Conservation (phyloP, 768 basidiomycete species). For the Glaciozyma antarctica region DNA sequence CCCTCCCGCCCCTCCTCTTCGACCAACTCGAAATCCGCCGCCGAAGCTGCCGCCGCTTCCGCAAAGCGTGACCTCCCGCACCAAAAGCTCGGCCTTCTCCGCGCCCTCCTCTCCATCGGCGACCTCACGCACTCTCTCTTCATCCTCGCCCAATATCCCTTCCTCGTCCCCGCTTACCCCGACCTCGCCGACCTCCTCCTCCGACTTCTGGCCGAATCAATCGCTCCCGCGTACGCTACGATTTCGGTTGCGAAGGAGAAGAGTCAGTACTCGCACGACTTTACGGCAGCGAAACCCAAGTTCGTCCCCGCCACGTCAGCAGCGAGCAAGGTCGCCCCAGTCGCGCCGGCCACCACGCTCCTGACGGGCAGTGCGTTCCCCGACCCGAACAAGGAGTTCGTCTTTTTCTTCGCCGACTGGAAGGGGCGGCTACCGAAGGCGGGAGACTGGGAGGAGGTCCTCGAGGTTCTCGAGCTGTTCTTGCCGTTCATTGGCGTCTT, state of each 20-base stretch:
- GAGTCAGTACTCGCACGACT: slow-evolving; percentile 7
- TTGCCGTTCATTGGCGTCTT: slow-evolving; percentile 12
- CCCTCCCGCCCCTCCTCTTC: slow-evolving; percentile 8
- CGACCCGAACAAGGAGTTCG: slow-evolving; percentile 7
- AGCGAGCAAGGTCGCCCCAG: slow-evolving; percentile 32
- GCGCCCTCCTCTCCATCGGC: slow-evolving; percentile 75
- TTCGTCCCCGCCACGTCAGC: slow-evolving; percentile 1
- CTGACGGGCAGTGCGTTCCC: slow-evolving; percentile 13
- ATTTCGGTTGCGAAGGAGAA: slow-evolving; percentile 3
- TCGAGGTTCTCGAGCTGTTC: slow-evolving; percentile 17
- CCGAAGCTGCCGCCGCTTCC: slow-evolving; percentile 3
- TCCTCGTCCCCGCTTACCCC: slow-evolving; percentile 68
- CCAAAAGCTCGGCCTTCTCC: slow-evolving; percentile 70
- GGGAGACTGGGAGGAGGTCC: slow-evolving; percentile 8
- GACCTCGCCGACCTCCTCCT: slow-evolving; percentile 81
- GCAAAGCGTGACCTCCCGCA: slow-evolving; percentile 46
- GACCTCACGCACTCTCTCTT: slow-evolving; percentile 66
- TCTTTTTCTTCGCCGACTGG: slow-evolving; percentile 35
- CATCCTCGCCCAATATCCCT: slow-evolving; percentile 71
- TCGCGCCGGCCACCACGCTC: background rate
- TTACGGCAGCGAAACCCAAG: slow-evolving; percentile 10
- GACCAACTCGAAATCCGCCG: background rate
- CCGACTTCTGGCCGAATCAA: slow-evolving; percentile 59
- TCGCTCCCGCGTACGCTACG: slow-evolving; percentile 55
- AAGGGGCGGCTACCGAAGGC: slow-evolving; percentile 18